A percentile compares a stretch with the other conserved stretches of the same genome.
Conservation (phyloP, 306 rosid genomes). For the Dalbergia oliveri region DNA sequence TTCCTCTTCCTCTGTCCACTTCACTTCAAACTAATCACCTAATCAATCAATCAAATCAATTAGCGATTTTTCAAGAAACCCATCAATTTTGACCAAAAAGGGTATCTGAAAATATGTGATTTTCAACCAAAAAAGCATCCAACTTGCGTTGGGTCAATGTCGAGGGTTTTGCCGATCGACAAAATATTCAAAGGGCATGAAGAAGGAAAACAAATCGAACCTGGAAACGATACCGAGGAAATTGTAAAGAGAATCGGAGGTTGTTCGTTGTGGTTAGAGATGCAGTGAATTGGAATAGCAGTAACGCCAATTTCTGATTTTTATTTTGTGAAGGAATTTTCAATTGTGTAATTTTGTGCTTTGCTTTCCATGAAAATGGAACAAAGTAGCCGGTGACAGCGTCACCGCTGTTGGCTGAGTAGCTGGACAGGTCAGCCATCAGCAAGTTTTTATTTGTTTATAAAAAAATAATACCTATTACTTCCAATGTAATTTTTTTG, state of each 20-base stretch:
- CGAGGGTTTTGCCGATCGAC: constrained; percentile 48
- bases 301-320: constrained; percentile 15
- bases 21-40: constrained; percentile 9
- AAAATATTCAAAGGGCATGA: not conserved
- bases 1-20: constrained; percentile 12
- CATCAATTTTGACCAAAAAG: constrained; percentile 3
- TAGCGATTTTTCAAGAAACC: not conserved
- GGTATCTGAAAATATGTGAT: not conserved
- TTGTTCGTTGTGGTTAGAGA: constrained; percentile 13
- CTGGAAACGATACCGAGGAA: constrained; percentile 26
- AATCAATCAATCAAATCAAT: not conserved
- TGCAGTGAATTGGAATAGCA: constrained; percentile 17
- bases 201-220: constrained; percentile 47
- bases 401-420: not conserved
- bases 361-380: not conserved
- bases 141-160: not conserved
- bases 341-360: constrained; percentile 4
- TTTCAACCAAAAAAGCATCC: not conserved
- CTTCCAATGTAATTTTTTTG: no score
- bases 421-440: not conserved
- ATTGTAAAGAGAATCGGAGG: constrained; percentile 28
- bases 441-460: not conserved
- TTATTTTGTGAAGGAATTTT: not conserved
- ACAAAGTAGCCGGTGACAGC: constrained; percentile 18
- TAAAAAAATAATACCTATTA: no score